phyloP scores from a whole-genome alignment of 2,329 filamentous ascomycete species.

The Gnomoniopsis sp. region DNA sequence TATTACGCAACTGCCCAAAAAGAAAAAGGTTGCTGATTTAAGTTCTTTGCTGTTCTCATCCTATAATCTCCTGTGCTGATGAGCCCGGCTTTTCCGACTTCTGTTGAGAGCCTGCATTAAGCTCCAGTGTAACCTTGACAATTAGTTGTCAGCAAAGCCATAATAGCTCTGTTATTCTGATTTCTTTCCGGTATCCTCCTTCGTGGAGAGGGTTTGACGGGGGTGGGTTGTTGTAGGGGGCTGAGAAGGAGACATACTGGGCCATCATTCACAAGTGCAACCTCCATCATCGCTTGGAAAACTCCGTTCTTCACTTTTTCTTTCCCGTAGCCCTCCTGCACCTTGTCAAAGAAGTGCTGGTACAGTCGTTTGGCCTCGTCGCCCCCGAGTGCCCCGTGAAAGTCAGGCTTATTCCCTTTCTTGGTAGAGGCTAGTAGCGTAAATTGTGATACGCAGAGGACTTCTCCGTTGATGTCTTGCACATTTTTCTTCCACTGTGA shows the following conservation, averaged over 20 bases:
- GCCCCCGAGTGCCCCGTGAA: constrained; percentile 79
- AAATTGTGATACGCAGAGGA: constrained; percentile 98
- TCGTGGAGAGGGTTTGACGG: not conserved
- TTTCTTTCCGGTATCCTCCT: too few relatives aligned
- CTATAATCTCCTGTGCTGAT: not conserved
- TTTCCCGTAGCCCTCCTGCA: constrained; percentile 66
- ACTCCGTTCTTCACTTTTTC: constrained; percentile 90
- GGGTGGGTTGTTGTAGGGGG: too few relatives aligned
- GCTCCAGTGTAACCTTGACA: constrained; percentile 34
- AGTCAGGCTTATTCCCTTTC: constrained; percentile 93
- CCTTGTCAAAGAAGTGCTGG: constrained; percentile 74
- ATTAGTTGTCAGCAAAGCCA: constrained; percentile 7
- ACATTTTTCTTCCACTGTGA: constrained; percentile 85
- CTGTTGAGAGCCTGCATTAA: constrained; percentile 11
- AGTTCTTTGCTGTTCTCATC: not conserved
- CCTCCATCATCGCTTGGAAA: constrained; percentile 99
- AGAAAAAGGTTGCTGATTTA: too few relatives aligned
- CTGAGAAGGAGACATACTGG: constrained; percentile 42
- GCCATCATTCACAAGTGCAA: constrained; percentile 84
- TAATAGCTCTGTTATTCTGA: not conserved
- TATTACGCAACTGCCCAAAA: not conserved
- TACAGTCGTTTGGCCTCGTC: constrained; percentile 80
- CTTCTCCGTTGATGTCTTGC: constrained; percentile 81
- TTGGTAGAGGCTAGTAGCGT: constrained; percentile 90
- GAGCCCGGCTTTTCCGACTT: constrained; percentile 1